Evolutionary conservation across 495 filamentous ascomycete genomes (phyloP), one percentile per base, ranked within the genome.

Genomic region (Neurospora africana): DNA sequence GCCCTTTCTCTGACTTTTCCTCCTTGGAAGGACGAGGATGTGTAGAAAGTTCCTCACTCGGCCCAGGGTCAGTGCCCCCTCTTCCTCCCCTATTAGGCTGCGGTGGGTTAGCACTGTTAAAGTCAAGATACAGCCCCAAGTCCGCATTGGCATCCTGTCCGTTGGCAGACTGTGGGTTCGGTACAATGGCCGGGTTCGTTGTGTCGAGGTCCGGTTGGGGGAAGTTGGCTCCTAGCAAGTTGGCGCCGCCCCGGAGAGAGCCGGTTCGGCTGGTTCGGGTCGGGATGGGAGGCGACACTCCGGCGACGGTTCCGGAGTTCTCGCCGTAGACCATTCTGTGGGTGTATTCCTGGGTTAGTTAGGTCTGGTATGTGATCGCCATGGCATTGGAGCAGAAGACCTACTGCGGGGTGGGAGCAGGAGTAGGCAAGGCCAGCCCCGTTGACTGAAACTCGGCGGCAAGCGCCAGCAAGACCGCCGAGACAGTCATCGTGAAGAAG

Each of bases 11-110:
- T 21, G 5, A 0, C 3, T n/a, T n/a, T n/a, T n/a, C 19, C 19
- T 40, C 15, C 39, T 40, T 17, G 36, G 10, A 37, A 37, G 36
- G 36, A 37, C 36, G 36, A 37, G 6, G 36, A 39, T 11, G 40
- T 43, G 19, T 43, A 17, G 40, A 43, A n/a, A 43, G 40, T 5
- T 47, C 9, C 44, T 1, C 13, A 21, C 7, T 43, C 6, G 89
- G 89, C 5, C 89, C 89, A 10, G 90, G 87, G 75, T 91, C 87
- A 3, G 88, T 91, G 4, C 81, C 83, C 5, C 89, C 89, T 17
- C 70, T 78, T 23, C 70, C 77, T 5, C 89, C 90, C n/a, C 91
- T 86, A 61, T 93, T 88, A 1, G 90, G 90, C 78, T 93, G 90
- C 4, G 91, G 91, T 13, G 89, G 87, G 17, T 86, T 82, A 27